Evolutionary conservation across 1,139 yeast species (phyloP), one percentile per base, ranked within the genome.

Genomic region (Saccharomyces uvarum): DNA sequence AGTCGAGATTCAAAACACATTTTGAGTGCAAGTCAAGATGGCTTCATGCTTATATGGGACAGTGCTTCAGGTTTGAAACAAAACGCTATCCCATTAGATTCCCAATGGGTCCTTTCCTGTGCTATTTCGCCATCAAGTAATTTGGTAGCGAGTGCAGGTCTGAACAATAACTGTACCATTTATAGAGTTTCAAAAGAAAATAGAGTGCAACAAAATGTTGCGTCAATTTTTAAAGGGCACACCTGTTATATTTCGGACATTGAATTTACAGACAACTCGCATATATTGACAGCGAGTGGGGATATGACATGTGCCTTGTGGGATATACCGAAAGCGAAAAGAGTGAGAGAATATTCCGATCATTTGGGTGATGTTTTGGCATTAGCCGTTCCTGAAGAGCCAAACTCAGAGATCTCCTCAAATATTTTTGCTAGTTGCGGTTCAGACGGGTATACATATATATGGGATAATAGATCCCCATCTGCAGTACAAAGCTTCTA

Each of bases 31-130:
- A 84, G 95, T 33, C 96, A 88, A 67, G 97, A 91, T 70, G 97
- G 97, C 2, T 86, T 81, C 65, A 77, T 89, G 75, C 76, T 91
- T 50, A 70, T 89, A 31, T 91, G 97, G 97, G 93, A 90, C 68
- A 78, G 90, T 0, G 74, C 79, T 2, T 80, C 88, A 0, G 93
- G 93, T 2, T 74, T 79, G 61, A 91, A 91, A 66, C 76, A 79
- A 55, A 82, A 84, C 58, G 90, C 90, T 0, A 80, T 90, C 16
- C 77, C 81, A 5, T 70, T 85, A 56, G 86, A 84, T 55, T 86
- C 86, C 54, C 84, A 84, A 49, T 90, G 95, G 88, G 89, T 87
- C 1, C 76, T 88, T 54, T 73, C 88, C 1, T 84, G 95, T 72
- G 89, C 86, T 2, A 77, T 82, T 44, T 81, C 93, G 1, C 89